Evolutionary conservation across 176 grass and related monocot species (phyloP).

Genomic region (maize (Zea mays)): DNA sequence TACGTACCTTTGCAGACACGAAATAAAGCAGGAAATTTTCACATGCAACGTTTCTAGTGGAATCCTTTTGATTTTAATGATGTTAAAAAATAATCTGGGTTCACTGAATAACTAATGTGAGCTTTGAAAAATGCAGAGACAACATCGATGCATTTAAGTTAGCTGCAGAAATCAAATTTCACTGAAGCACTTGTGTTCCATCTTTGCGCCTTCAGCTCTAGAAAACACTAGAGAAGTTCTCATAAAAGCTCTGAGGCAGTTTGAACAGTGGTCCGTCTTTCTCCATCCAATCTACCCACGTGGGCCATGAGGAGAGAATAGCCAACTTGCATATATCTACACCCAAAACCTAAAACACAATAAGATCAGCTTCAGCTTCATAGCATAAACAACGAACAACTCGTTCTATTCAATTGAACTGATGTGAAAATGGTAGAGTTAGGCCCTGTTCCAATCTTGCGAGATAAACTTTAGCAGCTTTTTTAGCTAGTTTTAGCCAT

Average conservation of each 20-base stretch:
- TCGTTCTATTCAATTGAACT: neutral
- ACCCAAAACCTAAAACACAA: neutral
- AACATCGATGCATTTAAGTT: neutral
- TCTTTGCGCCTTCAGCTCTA: neutral
- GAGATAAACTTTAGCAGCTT: too few species aligned
- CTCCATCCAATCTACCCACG: neutral
- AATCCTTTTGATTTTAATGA: neutral
- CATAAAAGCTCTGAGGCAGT: slow-evolving; percentile 5
- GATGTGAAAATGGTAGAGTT: neutral
- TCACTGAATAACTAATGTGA: neutral
- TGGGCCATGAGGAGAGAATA: slow-evolving; percentile 31
- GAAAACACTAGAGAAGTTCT: neutral
- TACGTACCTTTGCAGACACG: neutral
- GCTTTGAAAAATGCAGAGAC: neutral
- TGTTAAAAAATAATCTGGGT: neutral
- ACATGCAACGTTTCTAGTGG: neutral
- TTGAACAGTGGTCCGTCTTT: neutral
- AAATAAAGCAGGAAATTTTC: neutral
- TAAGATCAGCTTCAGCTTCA: neutral
- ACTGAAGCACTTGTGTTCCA: neutral
- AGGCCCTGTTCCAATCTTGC: too few species aligned
- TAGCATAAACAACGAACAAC: neutral
- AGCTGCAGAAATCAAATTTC: neutral
- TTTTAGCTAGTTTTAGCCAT: too few species aligned
- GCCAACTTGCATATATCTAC: slow-evolving; percentile 38